Evolutionary conservation across 2,329 filamentous ascomycete genomes (phyloP).

Genomic region (Colletotrichum scovillei): DNA sequence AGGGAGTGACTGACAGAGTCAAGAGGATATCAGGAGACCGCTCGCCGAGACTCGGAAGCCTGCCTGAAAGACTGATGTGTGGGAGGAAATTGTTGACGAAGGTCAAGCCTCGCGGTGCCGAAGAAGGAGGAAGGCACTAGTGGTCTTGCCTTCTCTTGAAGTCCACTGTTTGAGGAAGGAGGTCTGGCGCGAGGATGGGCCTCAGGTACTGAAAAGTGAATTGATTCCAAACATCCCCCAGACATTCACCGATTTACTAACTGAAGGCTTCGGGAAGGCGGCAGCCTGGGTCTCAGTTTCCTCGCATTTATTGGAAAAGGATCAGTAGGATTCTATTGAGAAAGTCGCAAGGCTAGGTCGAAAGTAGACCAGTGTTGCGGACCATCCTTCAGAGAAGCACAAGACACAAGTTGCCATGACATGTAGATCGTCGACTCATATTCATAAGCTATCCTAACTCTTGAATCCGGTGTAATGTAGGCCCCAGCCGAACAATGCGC

Average conservation of each 20-base stretch:
- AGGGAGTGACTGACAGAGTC: background rate
- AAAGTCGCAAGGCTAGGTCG: too few relatives aligned
- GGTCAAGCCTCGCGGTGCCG: too few relatives aligned
- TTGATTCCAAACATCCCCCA: too few relatives aligned
- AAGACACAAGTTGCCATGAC: background rate
- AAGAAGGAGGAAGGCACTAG: background rate
- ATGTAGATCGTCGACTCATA: background rate
- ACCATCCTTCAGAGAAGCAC: too few relatives aligned
- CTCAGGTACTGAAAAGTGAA: background rate
- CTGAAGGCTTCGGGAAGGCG: too few relatives aligned
- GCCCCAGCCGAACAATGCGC: background rate
- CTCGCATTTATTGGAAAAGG: too few relatives aligned
- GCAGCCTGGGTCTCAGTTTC: too few relatives aligned
- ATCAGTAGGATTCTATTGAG: too few relatives aligned
- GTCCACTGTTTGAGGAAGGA: background rate
- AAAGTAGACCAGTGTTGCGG: too few relatives aligned
- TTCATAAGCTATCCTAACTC: background rate
- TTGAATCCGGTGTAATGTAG: background rate
- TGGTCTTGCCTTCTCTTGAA: background rate
- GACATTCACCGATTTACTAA: too few relatives aligned
- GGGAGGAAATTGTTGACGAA: background rate
- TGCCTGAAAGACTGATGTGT: background rate
- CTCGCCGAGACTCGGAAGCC: background rate
- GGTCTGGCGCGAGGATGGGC: background rate
- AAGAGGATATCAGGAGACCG: background rate